phyloP scores from a whole-genome alignment of 495 filamentous ascomycete species.

The Astrothelium macrocarpum region DNA sequence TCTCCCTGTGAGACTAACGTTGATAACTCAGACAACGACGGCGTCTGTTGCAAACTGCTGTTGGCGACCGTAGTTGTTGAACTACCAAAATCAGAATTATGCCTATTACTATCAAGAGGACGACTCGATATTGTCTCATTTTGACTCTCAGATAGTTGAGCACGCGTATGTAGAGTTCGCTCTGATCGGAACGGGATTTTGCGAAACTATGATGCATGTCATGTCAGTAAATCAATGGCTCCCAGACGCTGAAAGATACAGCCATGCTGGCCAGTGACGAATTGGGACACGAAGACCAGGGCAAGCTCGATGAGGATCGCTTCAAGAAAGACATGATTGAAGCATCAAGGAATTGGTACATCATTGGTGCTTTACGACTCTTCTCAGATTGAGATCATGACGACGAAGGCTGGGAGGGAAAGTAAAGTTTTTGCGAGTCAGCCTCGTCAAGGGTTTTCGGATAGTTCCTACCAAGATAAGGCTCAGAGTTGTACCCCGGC shows the following conservation, averaged over 20 bases:
- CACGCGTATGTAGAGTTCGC: background rate
- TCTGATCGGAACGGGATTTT: constrained; percentile 1
- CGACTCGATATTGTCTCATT: background rate
- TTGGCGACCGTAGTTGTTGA: background rate
- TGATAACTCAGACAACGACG: background rate
- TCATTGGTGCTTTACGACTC: background rate
- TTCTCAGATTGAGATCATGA: background rate
- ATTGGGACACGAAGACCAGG: background rate
- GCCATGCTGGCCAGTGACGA: background rate
- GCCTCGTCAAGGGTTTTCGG: background rate
- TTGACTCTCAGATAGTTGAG: background rate
- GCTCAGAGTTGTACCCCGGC: background rate
- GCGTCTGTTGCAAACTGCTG: background rate
- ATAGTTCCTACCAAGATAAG: background rate
- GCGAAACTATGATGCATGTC: background rate
- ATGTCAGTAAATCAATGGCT: background rate
- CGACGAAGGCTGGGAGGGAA: background rate
- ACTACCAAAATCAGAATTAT: background rate
- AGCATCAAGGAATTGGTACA: background rate
- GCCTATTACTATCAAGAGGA: background rate
- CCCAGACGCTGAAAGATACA: background rate
- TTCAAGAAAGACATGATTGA: background rate
- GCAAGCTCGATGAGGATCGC: background rate
- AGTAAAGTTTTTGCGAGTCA: background rate
- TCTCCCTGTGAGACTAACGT: background rate